phyloP scores from a whole-genome alignment of 1,284 basidiomycete genomes.

The Cryptococcus sp. region DNA sequence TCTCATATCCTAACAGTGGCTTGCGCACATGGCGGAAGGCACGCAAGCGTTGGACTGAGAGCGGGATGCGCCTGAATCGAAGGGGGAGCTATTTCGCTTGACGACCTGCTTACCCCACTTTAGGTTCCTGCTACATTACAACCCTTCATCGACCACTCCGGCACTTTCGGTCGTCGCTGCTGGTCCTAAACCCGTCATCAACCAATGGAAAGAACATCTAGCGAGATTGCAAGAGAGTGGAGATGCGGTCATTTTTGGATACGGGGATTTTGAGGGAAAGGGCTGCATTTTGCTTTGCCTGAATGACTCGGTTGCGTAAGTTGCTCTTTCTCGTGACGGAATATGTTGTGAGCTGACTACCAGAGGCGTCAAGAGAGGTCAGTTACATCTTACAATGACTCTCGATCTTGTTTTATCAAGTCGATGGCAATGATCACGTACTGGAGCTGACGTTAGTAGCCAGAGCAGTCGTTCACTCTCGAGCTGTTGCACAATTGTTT shows the following conservation, averaged over 20 bases:
- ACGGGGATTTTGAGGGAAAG: constrained; percentile 22
- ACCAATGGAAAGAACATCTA: constrained; percentile 12
- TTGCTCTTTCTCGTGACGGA: constrained; percentile 21
- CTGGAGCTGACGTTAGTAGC: constrained; percentile 19
- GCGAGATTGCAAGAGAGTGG: neutral
- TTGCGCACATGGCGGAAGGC: neutral
- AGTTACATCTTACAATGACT: neutral
- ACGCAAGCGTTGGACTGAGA: neutral
- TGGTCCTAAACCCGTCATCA: constrained; percentile 23
- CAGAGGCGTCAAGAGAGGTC: constrained; percentile 23
- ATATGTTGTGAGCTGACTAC: constrained; percentile 19
- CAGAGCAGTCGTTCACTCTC: constrained; percentile 38
- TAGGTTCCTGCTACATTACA: constrained; percentile 33
- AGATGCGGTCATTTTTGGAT: constrained; percentile 24
- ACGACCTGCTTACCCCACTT: neutral
- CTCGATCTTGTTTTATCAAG: neutral
- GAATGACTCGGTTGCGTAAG: constrained; percentile 31
- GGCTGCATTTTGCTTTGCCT: constrained; percentile 24
- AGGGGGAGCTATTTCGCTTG: neutral
- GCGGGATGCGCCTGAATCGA: neutral
- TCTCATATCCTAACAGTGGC: too few species aligned
- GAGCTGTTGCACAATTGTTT: constrained; percentile 35
- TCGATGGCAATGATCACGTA: too few species aligned
- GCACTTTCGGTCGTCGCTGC: constrained; percentile 17
- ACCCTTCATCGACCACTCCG: constrained; percentile 7